Conservation (phyloP, 176 grass and related monocot genomes). For the Saccharum spontaneum region DNA sequence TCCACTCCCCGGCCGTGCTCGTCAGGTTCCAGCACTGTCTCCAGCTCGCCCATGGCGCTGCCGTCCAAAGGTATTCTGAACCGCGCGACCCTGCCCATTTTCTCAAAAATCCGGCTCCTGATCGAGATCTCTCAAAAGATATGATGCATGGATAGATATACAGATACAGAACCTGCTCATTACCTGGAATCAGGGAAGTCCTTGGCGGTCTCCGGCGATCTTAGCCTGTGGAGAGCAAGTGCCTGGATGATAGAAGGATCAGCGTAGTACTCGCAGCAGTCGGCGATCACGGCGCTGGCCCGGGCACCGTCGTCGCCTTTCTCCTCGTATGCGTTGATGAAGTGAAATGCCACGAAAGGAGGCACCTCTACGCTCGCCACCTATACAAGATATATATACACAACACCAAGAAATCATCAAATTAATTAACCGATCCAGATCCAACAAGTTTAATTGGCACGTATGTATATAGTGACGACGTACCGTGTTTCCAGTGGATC, state of each 20-base stretch:
- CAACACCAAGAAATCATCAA: not conserved
- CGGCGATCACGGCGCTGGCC: constrained; percentile 36
- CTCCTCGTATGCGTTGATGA: constrained; percentile 76
- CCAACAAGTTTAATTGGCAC: not conserved
- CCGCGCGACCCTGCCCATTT: constrained; percentile 50
- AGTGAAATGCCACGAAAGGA: constrained; percentile 64
- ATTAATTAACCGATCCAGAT: not conserved
- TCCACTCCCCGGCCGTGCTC: constrained; percentile 87
- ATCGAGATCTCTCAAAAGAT: too few species aligned
- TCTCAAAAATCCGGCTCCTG: too few species aligned
- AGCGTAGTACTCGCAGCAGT: constrained; percentile 69
- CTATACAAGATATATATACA: not conserved
- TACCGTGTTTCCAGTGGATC: constrained; percentile 51
- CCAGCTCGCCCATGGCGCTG: constrained; percentile 54
- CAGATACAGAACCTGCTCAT: not conserved
- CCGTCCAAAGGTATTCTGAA: constrained; percentile 89
- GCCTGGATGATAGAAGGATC: constrained; percentile 49
- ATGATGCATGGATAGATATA: too few species aligned
- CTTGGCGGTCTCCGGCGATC: constrained; percentile 23
- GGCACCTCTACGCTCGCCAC: constrained; percentile 52
- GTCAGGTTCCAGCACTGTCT: constrained; percentile 64
- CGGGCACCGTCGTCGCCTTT: not conserved
- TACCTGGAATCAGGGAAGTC: constrained; percentile 61
- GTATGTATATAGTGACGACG: too few species aligned
- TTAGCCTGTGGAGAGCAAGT: constrained; percentile 50